Evolutionary conservation across 2,329 filamentous ascomycete species (phyloP).

Genomic region (Colletotrichum paranaense): DNA sequence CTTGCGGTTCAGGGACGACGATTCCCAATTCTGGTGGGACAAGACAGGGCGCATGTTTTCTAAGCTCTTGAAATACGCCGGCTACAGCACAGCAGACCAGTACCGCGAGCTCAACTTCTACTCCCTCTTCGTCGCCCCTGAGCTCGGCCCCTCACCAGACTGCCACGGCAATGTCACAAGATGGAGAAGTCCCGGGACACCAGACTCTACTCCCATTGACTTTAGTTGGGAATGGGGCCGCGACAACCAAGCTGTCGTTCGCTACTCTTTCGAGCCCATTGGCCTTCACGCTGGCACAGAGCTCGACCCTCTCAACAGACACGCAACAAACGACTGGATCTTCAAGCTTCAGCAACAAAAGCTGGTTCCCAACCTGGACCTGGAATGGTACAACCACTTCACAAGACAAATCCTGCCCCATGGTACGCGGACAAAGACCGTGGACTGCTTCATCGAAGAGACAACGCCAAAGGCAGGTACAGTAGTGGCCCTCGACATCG

Average conservation of each 20-base stretch:
- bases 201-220: constrained; percentile 31
- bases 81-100: constrained; percentile 29
- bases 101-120: constrained; percentile 34
- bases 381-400: constrained; percentile 32
- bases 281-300: constrained; percentile 25
- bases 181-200: constrained; percentile 29
- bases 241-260: constrained; percentile 9
- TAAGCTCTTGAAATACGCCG: constrained; percentile 26
- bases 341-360: constrained; percentile 21
- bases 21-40: constrained; percentile 34
- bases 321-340: constrained; percentile 32
- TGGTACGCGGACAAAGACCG: constrained; percentile 19
- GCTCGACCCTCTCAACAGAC: constrained; percentile 27
- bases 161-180: constrained; percentile 25
- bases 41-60: constrained; percentile 31
- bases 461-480: constrained; percentile 29
- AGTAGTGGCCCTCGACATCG: constrained; percentile 30
- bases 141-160: constrained; percentile 30
- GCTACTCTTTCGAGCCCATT: constrained; percentile 32
- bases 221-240: constrained; percentile 33
- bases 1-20: constrained; percentile 28
- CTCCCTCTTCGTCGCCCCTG: constrained; percentile 32
- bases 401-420: constrained; percentile 21
- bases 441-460: constrained; percentile 25
- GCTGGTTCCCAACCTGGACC: constrained; percentile 25